Percentiles rank a stretch among this genome's conserved stretches.
Conservation (phyloP, 306 rosid species). For the Cyamopsis tetragonoloba region DNA sequence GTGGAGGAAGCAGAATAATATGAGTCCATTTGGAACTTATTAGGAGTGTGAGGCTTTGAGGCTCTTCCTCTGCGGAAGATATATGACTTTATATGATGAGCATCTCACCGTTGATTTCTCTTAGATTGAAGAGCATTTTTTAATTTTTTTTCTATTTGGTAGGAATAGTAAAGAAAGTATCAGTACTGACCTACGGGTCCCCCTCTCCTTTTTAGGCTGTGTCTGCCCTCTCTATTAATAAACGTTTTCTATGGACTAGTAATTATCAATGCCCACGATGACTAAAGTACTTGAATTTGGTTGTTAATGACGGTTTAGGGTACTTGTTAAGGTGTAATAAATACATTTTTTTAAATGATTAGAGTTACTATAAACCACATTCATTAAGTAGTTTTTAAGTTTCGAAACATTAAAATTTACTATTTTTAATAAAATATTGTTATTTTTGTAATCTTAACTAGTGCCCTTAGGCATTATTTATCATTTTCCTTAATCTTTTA, state of each 20-base stretch:
- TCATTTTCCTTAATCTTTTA: no score
- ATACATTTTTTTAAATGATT: no score
- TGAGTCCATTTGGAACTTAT: constrained; percentile 23
- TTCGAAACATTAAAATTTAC: no score
- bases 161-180: constrained; percentile 32
- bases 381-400: no score
- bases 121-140: not conserved
- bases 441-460: no score
- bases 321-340: no score
- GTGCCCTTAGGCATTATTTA: no score
- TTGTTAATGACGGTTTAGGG: not conserved
- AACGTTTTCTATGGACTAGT: constrained; percentile 27
- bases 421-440: no score
- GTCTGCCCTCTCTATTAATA: constrained; percentile 5
- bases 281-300: constrained; percentile 22
- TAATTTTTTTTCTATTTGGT: not conserved
- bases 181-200: constrained; percentile 30
- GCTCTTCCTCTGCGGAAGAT: constrained; percentile 19
- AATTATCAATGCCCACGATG: constrained; percentile 27
- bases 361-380: no score
- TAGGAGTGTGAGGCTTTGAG: constrained; percentile 24
- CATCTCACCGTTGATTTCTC: constrained; percentile 32
- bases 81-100: constrained; percentile 9
- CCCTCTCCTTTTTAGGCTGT: constrained; percentile 42
- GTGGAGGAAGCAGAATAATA: not conserved